Conservation (phyloP, 1,284 basidiomycete genomes). For the Ganoderma leucocontextum region DNA sequence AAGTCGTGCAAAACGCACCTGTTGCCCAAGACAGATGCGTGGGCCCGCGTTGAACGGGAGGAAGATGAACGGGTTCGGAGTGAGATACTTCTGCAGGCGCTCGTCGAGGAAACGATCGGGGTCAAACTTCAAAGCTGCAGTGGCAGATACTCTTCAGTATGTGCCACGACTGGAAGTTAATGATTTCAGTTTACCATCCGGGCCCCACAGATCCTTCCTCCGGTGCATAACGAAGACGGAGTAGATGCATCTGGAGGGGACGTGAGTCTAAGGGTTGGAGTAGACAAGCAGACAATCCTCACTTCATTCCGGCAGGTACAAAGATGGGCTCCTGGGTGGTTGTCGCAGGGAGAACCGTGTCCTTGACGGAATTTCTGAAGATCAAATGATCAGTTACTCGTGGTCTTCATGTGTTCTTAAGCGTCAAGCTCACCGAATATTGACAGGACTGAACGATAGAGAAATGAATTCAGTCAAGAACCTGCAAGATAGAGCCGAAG, state of each 20-base stretch:
- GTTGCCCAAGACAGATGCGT: conserved; percentile 57
- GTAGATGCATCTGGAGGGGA: conserved; percentile 50
- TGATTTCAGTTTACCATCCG: conserved; percentile 53
- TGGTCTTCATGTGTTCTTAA: not conserved
- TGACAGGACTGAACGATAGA: conserved; percentile 51
- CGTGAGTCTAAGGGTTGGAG: not conserved
- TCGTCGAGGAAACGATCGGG: conserved; percentile 54
- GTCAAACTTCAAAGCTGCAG: conserved; percentile 46
- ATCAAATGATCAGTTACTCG: not conserved
- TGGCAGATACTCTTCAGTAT: not conserved
- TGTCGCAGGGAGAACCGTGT: conserved; percentile 53
- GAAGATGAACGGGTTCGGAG: conserved; percentile 55
- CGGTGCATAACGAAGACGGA: conserved; percentile 71
- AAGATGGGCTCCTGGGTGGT: conserved; percentile 43
- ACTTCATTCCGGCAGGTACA: conserved; percentile 61
- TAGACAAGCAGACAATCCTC: conserved; percentile 2
- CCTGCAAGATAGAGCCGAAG: not conserved
- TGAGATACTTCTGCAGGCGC: conserved; percentile 46
- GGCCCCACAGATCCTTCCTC: conserved; percentile 70
- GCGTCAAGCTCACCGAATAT: conserved; percentile 46
- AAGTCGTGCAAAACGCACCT: conserved; percentile 36
- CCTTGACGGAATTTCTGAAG: conserved; percentile 45
- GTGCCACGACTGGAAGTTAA: too few relatives aligned
- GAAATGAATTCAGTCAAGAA: not conserved
- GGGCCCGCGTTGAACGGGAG: conserved; percentile 59